These are phyloP conservation scores for Botrytis medusae DNA, from an alignment of 2,329 filamentous ascomycete genomes.

Conservation along the genomic window DNA sequence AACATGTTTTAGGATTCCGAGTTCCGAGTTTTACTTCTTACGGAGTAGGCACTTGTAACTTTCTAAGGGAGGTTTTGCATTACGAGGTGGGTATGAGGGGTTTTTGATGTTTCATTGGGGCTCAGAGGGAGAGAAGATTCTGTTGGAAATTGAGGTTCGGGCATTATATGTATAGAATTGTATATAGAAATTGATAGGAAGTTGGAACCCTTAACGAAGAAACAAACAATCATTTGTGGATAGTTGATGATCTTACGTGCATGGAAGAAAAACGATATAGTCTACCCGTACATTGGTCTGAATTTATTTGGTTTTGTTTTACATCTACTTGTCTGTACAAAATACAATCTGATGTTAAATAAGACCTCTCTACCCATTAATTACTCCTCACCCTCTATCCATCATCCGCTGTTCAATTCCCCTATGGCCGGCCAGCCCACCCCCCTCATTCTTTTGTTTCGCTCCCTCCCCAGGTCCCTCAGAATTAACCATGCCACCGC, in stretches of 20 bases:
- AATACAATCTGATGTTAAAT: background rate
- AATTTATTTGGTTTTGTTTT: background rate
- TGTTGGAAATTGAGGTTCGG: background rate
- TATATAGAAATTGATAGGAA: background rate
- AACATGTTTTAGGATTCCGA: background rate
- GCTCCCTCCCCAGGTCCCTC: background rate
- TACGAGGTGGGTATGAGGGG: background rate
- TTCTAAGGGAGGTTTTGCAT: background rate
- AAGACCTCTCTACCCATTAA: no score
- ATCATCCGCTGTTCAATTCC: constrained; percentile 20
- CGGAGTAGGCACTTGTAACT: background rate
- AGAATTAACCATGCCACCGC: background rate
- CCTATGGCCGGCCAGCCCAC: background rate
- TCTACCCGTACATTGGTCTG: background rate
- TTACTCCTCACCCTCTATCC: background rate
- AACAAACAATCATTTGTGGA: background rate
- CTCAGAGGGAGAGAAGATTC: background rate
- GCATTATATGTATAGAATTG: background rate
- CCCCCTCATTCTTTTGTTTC: background rate
- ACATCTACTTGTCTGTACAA: background rate
- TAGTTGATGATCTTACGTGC: background rate
- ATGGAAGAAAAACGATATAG: background rate
- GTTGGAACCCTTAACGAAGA: background rate
- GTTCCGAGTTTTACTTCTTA: background rate
- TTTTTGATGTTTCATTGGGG: background rate